phyloP scores from a whole-genome alignment of 768 basidiomycete species.

The Lentinula guzmanii region DNA sequence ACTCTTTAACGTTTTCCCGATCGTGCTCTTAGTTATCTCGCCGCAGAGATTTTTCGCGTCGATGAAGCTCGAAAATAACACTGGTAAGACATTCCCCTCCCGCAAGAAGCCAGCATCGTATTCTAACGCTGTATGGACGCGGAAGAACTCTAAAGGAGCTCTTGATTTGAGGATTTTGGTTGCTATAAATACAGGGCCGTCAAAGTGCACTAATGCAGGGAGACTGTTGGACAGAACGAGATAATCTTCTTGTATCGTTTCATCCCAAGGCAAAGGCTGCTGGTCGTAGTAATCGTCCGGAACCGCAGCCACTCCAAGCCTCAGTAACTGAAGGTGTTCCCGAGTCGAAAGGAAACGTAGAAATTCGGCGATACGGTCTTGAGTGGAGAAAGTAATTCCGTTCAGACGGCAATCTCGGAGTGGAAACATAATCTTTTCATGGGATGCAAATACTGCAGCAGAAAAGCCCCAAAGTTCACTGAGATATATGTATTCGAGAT shows the following conservation, averaged over 20 bases:
- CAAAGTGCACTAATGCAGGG: neutral
- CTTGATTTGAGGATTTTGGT: neutral
- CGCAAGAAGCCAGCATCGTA: neutral
- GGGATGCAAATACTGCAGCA: neutral
- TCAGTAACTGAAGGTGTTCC: neutral
- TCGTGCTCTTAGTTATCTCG: neutral
- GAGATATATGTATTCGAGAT: neutral
- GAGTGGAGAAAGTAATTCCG: neutral
- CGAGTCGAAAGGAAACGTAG: neutral
- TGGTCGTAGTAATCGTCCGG: neutral
- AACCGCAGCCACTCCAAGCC: neutral
- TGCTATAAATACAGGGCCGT: neutral
- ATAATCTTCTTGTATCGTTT: neutral
- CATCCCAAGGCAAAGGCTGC: neutral
- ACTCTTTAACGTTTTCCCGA: neutral
- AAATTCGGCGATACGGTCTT: neutral
- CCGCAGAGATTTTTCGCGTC: neutral
- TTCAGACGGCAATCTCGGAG: neutral
- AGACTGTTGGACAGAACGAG: neutral
- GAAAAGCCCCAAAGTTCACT: neutral
- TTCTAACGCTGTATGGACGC: neutral
- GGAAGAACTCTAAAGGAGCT: neutral
- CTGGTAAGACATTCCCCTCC: neutral
- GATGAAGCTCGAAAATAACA: neutral
- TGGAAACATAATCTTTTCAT: neutral